Base-by-base conservation (phyloP, 2,329 filamentous ascomycete species). In the Byssochlamys sp. region DNA sequence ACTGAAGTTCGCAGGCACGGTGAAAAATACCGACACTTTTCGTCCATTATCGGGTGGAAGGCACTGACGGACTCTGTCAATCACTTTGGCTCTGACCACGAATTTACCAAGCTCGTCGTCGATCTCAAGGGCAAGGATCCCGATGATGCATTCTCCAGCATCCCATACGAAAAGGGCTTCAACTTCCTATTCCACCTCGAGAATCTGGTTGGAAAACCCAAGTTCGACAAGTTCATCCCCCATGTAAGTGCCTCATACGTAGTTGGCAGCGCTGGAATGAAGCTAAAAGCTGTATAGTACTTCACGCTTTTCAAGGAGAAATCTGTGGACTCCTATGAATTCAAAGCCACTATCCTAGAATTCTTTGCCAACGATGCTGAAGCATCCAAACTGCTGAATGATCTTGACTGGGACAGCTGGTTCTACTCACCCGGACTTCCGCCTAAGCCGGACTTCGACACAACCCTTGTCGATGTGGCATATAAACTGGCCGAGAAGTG, bases 141-240 rank as follows among this genome's bases (percentile, higher is more conserved):
- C 0, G 94, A 97, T 71, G 94, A 99, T 72, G 89, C 92, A 1
- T 99, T 97, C 77, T 95, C 89, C 64, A 88, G 84, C 27, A 80
- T 97, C 33, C 91, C 94, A 0, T 99, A 99, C 67, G 92, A 97
- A 71, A 97, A 99, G 75, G 92, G 92, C 2, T 97, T 96, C 75
- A 89, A 89, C 69, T 95, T 97, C 73, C 80, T 99, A 52, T 96
- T 91, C 73, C 86, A 91, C 66, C 84, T 99, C 12, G 94, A 99
- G 67, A 87, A 87, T 52, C 78, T 96, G 1, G 81, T 97, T 3
- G 89, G 90, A 35, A 87, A 89, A 60, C 81, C 87, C n/a, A 88
- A 88, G 70, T 99, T 94, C 77, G 90, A 97, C 79, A 88, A 85
- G 65, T 99, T 97, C 74, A 96, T 97, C 68, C 91, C 91, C 14